A percentile compares a stretch with the other conserved stretches of the same genome.
Evolutionary conservation across 2,329 filamentous ascomycete species (phyloP).

Genomic region (Colletotrichum sp.): DNA sequence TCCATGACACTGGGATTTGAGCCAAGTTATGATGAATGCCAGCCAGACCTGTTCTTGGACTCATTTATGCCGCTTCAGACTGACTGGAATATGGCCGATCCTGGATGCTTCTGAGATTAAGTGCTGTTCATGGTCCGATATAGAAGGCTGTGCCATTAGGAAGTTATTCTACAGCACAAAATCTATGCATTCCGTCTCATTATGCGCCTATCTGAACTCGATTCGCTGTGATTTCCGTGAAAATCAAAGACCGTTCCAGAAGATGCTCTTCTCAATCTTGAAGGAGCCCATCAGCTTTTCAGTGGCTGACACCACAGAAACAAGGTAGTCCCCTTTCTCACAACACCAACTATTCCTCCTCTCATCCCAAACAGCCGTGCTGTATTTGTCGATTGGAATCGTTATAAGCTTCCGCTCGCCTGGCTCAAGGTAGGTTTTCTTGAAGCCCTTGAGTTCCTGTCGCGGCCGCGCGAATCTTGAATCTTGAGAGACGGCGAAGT

Average conservation of each 20-base stretch:
- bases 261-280: constrained; percentile 63
- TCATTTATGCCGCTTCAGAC: constrained; percentile 5
- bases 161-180: background rate
- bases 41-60: constrained; percentile 7
- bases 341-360: constrained; percentile 68
- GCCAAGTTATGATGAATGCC: constrained; percentile 7
- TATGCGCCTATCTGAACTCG: background rate
- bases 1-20: constrained; percentile 13
- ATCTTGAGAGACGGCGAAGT: constrained; percentile 39
- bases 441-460: constrained; percentile 63
- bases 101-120: background rate
- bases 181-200: background rate
- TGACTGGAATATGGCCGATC: constrained; percentile 2
- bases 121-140: background rate
- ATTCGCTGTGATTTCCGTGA: background rate
- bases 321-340: constrained; percentile 68
- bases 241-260: constrained; percentile 67
- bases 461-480: constrained; percentile 50
- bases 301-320: constrained; percentile 56
- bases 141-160: background rate
- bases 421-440: constrained; percentile 62
- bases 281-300: constrained; percentile 58
- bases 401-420: constrained; percentile 62
- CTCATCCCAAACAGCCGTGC: constrained; percentile 74
- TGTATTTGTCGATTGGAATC: constrained; percentile 66